Evolutionary conservation across 768 basidiomycete species (phyloP).

Genomic region (Panaeolus papilionaceus): DNA sequence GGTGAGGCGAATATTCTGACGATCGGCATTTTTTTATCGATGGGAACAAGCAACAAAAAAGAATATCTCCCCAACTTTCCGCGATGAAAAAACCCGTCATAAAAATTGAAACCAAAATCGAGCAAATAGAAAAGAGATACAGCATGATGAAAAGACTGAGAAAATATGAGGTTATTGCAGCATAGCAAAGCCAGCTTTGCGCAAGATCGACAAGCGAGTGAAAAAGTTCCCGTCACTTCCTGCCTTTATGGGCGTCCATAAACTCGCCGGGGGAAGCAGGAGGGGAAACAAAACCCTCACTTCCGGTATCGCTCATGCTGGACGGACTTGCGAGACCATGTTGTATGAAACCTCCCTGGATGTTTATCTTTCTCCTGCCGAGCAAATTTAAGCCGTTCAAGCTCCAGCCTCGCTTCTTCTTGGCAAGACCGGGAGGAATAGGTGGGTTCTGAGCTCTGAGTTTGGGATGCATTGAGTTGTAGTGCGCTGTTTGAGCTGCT

Average conservation of each 20-base stretch:
- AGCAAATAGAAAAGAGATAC: neutral
- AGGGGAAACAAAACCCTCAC: constrained; percentile 8
- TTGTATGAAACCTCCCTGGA: constrained; percentile 1
- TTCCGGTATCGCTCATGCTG: constrained; percentile 11
- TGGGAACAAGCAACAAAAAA: constrained; percentile 8
- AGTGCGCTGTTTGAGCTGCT: constrained; percentile 13
- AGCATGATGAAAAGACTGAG: neutral
- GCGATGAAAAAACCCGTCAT: neutral
- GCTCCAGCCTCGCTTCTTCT: constrained; percentile 27
- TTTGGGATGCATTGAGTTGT: constrained; percentile 24
- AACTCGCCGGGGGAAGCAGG: constrained; percentile 13
- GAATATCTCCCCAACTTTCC: neutral
- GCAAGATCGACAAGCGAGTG: neutral
- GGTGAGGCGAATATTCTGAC: neutral
- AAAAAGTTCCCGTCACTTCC: neutral
- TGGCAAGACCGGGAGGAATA: constrained; percentile 26
- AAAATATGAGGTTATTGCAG: neutral
- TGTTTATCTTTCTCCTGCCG: constrained; percentile 19
- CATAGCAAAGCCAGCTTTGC: constrained; percentile 6
- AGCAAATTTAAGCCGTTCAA: constrained; percentile 19
- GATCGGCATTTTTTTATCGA: constrained; percentile 15
- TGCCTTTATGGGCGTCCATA: constrained; percentile 11
- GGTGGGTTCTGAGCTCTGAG: constrained; percentile 25
- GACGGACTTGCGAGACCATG: constrained; percentile 11
- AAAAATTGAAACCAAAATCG: neutral